A percentile compares a stretch with the other conserved stretches of the same genome.
phyloP scores from a whole-genome alignment of 2,329 filamentous ascomycete genomes.

The Penicillium sp. region DNA sequence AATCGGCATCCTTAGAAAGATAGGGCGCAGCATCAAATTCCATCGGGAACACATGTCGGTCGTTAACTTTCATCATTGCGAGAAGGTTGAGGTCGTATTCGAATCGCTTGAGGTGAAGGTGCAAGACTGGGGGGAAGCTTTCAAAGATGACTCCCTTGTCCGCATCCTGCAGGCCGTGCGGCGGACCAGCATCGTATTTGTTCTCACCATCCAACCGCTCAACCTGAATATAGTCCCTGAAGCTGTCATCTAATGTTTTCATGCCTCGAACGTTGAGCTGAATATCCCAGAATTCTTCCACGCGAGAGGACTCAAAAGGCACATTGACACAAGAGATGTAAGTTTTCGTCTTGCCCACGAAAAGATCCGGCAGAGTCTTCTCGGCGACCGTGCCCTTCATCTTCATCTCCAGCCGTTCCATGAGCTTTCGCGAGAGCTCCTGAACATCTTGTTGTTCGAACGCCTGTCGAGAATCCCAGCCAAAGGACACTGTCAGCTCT shows the following conservation, averaged over 20 bases:
- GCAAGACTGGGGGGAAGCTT: conserved; percentile 87
- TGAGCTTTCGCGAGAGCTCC: conserved; percentile 90
- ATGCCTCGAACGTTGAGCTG: conserved; percentile 95
- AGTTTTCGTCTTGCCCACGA: conserved; percentile 96
- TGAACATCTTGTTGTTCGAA: conserved; percentile 99
- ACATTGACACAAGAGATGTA: conserved; percentile 99
- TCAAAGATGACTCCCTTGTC: conserved; percentile 98
- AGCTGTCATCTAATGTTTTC: conserved; percentile 87
- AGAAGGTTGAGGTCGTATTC: conserved; percentile 96
- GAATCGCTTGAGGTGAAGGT: conserved; percentile 93
- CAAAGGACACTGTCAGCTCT: conserved; percentile 93
- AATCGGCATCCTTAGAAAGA: conserved; percentile 78
- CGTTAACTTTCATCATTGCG: conserved; percentile 92
- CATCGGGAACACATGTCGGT: conserved; percentile 48
- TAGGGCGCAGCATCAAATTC: conserved; percentile 68
- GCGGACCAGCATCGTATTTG: conserved; percentile 89
- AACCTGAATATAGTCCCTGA: conserved; percentile 92
- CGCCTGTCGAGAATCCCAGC: conserved; percentile 95
- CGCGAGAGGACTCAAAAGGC: conserved; percentile 88
- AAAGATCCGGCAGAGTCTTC: conserved; percentile 82
- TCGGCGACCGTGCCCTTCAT: conserved; percentile 97
- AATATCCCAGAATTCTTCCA: conserved; percentile 98
- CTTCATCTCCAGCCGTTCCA: conserved; percentile 93
- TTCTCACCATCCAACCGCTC: conserved; percentile 98
- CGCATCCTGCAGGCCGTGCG: conserved; percentile 89